A percentile compares a stretch with the other conserved stretches of the same genome.
phyloP scores from a whole-genome alignment of 768 basidiomycete genomes.

The Arthromyces matolae region DNA sequence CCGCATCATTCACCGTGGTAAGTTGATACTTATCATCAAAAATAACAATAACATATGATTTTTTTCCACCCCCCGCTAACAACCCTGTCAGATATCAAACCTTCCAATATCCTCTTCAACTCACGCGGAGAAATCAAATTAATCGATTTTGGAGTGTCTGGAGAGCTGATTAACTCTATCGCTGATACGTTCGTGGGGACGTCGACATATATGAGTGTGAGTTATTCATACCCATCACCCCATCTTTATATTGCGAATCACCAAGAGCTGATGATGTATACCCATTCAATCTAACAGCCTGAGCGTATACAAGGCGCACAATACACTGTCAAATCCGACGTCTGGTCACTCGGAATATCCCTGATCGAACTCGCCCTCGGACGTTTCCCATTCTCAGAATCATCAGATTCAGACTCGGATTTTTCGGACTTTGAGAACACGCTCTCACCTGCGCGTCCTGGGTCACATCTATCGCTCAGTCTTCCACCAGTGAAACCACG shows the following conservation, averaged over 20 bases:
- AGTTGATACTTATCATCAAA: constrained; percentile 24
- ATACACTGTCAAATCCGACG: constrained; percentile 98
- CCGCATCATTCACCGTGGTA: constrained; percentile 97
- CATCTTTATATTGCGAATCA: background rate
- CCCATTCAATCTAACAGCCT: constrained; percentile 52
- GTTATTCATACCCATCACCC: constrained; percentile 27
- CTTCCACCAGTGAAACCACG: constrained; percentile 34
- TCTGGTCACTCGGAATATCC: constrained; percentile 97
- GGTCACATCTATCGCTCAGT: constrained; percentile 31
- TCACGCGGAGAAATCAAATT: constrained; percentile 97
- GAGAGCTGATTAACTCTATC: constrained; percentile 97
- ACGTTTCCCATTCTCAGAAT: constrained; percentile 93
- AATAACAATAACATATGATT: no score
- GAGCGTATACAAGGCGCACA: constrained; percentile 98
- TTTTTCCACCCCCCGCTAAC: constrained; percentile 12
- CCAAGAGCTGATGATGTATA: background rate
- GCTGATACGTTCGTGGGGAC: constrained; percentile 99
- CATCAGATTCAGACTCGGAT: constrained; percentile 71
- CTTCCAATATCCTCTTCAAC: constrained; percentile 95
- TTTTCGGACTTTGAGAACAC: constrained; percentile 80
- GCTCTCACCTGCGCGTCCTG: constrained; percentile 67
- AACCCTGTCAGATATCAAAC: constrained; percentile 86
- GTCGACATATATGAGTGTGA: constrained; percentile 98
- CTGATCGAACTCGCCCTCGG: constrained; percentile 96
- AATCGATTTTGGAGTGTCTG: constrained; percentile 98